Evolutionary conservation across 306 rosid species (phyloP).

Genomic region (Dryas octopetala): DNA sequence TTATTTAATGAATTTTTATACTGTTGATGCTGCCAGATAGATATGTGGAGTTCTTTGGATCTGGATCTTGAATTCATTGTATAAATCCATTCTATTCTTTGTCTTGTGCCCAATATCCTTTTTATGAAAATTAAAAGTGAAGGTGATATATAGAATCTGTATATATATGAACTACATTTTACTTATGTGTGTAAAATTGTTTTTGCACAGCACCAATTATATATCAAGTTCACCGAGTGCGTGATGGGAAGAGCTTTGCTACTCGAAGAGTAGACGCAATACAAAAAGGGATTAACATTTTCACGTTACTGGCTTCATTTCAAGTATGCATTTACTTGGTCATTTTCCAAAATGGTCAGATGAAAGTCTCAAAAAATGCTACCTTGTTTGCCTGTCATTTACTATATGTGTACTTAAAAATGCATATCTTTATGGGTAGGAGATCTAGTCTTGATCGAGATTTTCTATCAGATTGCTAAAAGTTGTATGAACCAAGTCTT

Average conservation of each 20-base stretch:
- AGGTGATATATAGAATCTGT: neutral
- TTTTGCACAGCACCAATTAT: constrained; percentile 75
- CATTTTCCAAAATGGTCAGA: constrained; percentile 14
- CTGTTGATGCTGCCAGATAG: too few species aligned
- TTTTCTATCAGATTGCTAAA: neutral
- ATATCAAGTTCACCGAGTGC: constrained; percentile 70
- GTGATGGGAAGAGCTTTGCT: constrained; percentile 95
- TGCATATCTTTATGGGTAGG: neutral
- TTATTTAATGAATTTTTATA: too few species aligned
- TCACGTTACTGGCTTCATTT: constrained; percentile 85
- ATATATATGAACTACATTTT: neutral
- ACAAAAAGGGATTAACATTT: constrained; percentile 79
- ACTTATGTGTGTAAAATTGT: constrained; percentile 2
- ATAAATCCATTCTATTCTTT: neutral
- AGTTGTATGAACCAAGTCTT: neutral
- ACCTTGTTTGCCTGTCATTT: neutral
- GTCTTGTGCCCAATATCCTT: neutral
- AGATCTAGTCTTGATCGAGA: neutral
- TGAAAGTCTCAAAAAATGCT: neutral
- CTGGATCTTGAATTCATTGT: neutral
- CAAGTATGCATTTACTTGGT: constrained; percentile 51
- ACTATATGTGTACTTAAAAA: neutral
- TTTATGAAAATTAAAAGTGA: neutral
- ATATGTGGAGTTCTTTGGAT: neutral
- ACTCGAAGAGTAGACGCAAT: constrained; percentile 91